Evolutionary conservation across 225 moss, liverwort and hornwort genomes (phyloP).

Genomic region (Bryum argenteum): DNA sequence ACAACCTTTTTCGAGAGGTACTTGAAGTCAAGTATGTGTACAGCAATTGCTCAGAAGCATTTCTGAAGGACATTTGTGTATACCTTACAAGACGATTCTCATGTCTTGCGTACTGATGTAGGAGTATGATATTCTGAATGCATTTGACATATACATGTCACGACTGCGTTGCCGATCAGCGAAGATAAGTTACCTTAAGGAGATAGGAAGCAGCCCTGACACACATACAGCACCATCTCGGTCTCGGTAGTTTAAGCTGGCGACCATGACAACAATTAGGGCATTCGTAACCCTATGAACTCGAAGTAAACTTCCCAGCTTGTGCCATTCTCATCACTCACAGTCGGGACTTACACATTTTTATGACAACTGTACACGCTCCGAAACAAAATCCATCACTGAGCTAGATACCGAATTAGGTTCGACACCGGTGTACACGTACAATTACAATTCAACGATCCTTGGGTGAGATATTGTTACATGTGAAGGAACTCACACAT

Average conservation of each 20-base stretch:
- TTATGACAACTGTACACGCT: too few species aligned
- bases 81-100: background rate
- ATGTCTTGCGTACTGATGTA: background rate
- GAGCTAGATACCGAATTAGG: too few species aligned
- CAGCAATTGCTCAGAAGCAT: slow-evolving; percentile 2
- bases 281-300: background rate
- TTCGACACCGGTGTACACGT: too few species aligned
- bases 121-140: background rate
- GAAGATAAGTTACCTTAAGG: background rate
- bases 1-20: slow-evolving; percentile 2
- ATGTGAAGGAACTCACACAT: too few species aligned
- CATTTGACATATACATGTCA: background rate
- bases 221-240: background rate
- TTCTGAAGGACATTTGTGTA: background rate
- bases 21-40: slow-evolving; percentile 8
- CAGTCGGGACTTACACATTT: too few species aligned
- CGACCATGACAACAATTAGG: background rate
- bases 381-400: too few species aligned
- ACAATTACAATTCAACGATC: too few species aligned
- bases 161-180: background rate
- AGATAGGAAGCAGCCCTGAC: background rate
- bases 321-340: too few species aligned
- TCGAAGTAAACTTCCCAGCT: background rate
- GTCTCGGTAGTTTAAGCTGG: background rate
- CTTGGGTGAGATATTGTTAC: too few species aligned